Base-by-base conservation (phyloP, 140 eudicot species). In the Bidens hawaiensis region DNA sequence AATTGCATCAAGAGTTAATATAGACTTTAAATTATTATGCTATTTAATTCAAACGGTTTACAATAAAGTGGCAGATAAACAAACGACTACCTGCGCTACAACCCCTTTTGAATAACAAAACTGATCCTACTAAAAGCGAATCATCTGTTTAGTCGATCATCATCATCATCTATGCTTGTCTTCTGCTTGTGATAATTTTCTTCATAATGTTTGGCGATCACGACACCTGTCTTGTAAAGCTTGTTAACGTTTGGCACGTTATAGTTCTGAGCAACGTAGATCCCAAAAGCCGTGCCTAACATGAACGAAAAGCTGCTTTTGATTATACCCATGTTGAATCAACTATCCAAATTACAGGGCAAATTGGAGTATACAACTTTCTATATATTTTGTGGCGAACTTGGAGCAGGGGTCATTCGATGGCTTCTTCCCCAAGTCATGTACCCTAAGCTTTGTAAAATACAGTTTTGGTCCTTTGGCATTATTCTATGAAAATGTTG, bases 211-310 rank as follows among this genome's bases (percentile, higher is more conserved):
- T 83, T 80, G 43, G 78, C 77, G 66, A 86, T 75, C 18, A 72
- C 46, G 26, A 77, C 15, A 8, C 83, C 85, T 16, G 85, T 72
- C 22, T 75, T 70, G 75, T 67, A 68, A 45, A 86, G 83, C 85
- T 86, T 86, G 55, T 70, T 67, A 10, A 85, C 18, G 56, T 85
- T 82, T 1, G 89, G 89, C 30, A 89, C 97, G 68, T 81, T 67
- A 71, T 89, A 89, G 53, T 85, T 89, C 69, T 89, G 95, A 41
- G 95, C 95, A 22, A 89, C 55, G 70, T 83, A 89, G 52, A 89
- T 71, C 50, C 97, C 95, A 58, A 60, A 83, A 6, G 66, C 82
- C 15, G 97, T 71, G 1, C 97, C 97, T 46, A 76, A 8, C 75
- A 79, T 81, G 77, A 86, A 83, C 3, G 79, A 26, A 45, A 85